These are phyloP conservation scores for Harringtonia aguacate DNA, from an alignment of 2,329 filamentous ascomycete genomes.

Conservation along the genomic window DNA sequence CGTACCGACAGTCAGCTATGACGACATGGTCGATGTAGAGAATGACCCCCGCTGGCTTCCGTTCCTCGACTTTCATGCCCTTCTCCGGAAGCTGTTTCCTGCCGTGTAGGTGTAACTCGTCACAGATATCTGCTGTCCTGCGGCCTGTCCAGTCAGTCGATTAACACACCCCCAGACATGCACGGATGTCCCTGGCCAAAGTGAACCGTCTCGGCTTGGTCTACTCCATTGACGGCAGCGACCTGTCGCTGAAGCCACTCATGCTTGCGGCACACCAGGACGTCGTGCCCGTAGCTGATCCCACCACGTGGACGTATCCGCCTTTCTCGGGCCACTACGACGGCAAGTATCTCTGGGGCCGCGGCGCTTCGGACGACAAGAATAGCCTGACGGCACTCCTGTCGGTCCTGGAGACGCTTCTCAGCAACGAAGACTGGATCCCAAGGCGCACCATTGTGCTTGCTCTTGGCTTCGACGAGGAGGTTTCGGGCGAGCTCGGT, in stretches of 20 bases:
- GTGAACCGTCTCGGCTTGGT: slow-evolving; percentile 49
- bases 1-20: slow-evolving; percentile 21
- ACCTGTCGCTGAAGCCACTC: slow-evolving; percentile 39
- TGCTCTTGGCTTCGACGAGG: slow-evolving; percentile 55
- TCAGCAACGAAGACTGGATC: slow-evolving; percentile 33
- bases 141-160: not conserved
- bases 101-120: too few species aligned
- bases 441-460: slow-evolving; percentile 46
- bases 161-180: slow-evolving; percentile 1
- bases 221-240: slow-evolving; percentile 44
- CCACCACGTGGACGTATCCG: slow-evolving; percentile 47
- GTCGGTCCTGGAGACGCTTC: slow-evolving; percentile 43
- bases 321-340: slow-evolving; percentile 50
- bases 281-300: slow-evolving; percentile 46
- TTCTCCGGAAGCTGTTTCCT: slow-evolving; percentile 40
- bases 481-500: slow-evolving; percentile 40
- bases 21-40: slow-evolving; percentile 38
- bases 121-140: not conserved
- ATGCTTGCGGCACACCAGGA: slow-evolving; percentile 55
- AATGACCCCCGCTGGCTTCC: slow-evolving; percentile 48
- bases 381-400: slow-evolving; percentile 47
- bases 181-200: slow-evolving; percentile 33
- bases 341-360: slow-evolving; percentile 49
- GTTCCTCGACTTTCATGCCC: slow-evolving; percentile 41
- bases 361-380: slow-evolving; percentile 51